These are phyloP conservation scores for Dicorynia guianensis DNA, from an alignment of 306 rosid genomes.

Conservation along the genomic window DNA sequence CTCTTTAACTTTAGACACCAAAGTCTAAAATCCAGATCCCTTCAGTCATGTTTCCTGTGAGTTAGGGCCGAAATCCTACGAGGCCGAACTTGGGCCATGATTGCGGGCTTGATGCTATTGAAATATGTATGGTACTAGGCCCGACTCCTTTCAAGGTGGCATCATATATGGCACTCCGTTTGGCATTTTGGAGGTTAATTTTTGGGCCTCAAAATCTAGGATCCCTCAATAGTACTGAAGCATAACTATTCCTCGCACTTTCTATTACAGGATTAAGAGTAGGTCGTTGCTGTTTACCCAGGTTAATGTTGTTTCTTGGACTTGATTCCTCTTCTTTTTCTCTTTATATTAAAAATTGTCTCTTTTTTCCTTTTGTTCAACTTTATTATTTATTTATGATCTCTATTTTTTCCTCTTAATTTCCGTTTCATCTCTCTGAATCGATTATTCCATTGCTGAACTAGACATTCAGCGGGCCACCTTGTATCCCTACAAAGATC, in stretches of 20 bases:
- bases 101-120: too few relatives aligned
- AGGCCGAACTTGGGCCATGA: too few relatives aligned
- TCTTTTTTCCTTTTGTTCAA: not conserved
- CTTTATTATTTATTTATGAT: not conserved
- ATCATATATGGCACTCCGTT: not conserved
- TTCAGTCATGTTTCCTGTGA: too few relatives aligned
- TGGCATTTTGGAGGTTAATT: too few relatives aligned
- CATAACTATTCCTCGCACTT: not conserved
- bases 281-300: not conserved
- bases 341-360: not conserved
- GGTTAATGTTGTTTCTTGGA: not conserved
- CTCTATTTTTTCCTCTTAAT: not conserved
- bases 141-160: too few relatives aligned
- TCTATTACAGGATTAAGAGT: not conserved
- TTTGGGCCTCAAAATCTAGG: too few relatives aligned
- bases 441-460: not conserved
- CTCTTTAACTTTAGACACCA: too few relatives aligned
- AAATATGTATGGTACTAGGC: not conserved
- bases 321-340: not conserved
- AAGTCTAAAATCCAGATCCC: too few relatives aligned
- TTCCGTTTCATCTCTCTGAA: too few relatives aligned
- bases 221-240: not conserved
- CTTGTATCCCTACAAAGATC: not conserved
- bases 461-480: not conserved
- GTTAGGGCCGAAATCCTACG: too few relatives aligned